Base-by-base conservation (phyloP, 2,329 filamentous ascomycete genomes). In the Stachybotrys elegans region DNA sequence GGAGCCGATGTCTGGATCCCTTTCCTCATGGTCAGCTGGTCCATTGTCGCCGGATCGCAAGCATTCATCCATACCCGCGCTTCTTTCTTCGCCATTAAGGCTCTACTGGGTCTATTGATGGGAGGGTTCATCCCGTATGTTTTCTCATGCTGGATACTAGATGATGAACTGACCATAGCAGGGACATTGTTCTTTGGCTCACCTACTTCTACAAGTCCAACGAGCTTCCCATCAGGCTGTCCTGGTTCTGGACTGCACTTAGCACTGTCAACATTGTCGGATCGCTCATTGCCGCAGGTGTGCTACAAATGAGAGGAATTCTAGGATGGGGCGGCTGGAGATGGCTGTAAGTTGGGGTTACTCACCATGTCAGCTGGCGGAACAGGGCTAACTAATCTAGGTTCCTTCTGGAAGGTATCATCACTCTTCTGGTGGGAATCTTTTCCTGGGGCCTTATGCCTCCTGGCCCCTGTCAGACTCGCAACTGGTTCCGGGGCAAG, bases 191-290 rank as follows among this genome's bases (percentile, higher is more conserved):
- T 13, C 66, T 86, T 0, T 89, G 84, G 61, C 69, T 88, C 5
- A 83, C 79, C 4, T 90, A 90, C 61, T 91, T 84, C 63, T 91
- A 89, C 66, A 89, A 79, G 37, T 79, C 79, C 1, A 73, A 73
- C 42, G 86, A 90, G 58, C 68, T 91, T 0, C 83, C 85, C 0
- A 73, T 76, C 11, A 76, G 86, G 1, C 65, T 90, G 16, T 78
- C 57, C 11, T 79, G 51, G 79, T 89, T 89, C 65, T 90, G 85
- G 86, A 79, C 80, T 0, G 75, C 83, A 0, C 79, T 84, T 12
- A 75, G 76, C 45, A 70, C 69, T 0, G 76, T 76, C 0, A 70
- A 75, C 32, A 78, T 83, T 23, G 52, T 70, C 1, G 79, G 42
- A 55, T 77, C 69, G 56, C 70, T 56, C 69, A 76, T 47, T 70